Percentiles rank a stretch among this genome's conserved stretches.
phyloP scores from a whole-genome alignment of 2,329 filamentous ascomycete species.

The Ophiostoma novo-ulmi region DNA sequence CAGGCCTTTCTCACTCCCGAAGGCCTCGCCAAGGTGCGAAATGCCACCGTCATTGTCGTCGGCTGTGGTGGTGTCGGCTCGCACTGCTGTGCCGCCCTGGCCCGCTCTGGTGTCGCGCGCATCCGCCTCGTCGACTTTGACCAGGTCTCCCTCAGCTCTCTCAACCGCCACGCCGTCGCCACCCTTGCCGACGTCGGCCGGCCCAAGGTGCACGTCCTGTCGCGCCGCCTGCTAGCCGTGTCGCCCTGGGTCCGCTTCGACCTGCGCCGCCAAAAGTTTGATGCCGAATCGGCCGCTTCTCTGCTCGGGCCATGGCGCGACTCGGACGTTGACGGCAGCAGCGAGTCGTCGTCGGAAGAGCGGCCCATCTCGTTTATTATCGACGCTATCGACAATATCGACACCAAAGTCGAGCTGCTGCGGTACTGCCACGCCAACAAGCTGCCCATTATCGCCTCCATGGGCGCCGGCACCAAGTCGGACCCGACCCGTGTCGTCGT shows the following conservation, averaged over 20 bases:
- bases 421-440: slow-evolving; percentile 77
- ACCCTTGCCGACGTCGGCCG: slow-evolving; percentile 90
- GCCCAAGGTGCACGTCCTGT: slow-evolving; percentile 82
- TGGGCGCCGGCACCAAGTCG: slow-evolving; percentile 95
- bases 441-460: slow-evolving; percentile 82
- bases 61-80: slow-evolving; percentile 94
- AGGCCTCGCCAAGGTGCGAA: slow-evolving; percentile 72
- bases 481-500: slow-evolving; percentile 78
- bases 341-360: not conserved
- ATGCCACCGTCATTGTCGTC: slow-evolving; percentile 80
- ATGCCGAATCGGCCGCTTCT: slow-evolving; percentile 56
- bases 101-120: slow-evolving; percentile 81
- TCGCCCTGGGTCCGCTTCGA: slow-evolving; percentile 91
- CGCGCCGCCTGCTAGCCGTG: slow-evolving; percentile 74
- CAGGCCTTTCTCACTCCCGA: slow-evolving; percentile 81
- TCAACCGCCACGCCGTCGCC: slow-evolving; percentile 94
- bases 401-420: slow-evolving; percentile 86
- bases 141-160: slow-evolving; percentile 87
- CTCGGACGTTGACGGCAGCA: slow-evolving; percentile 40
- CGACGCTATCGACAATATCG: slow-evolving; percentile 97
- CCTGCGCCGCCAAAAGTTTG: slow-evolving; percentile 77
- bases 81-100: slow-evolving; percentile 79
- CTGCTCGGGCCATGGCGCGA: slow-evolving; percentile 64
- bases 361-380: slow-evolving; percentile 73
- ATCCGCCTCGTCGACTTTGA: slow-evolving; percentile 93